phyloP scores from a whole-genome alignment of 768 basidiomycete species.

The Podaxis sp. region DNA sequence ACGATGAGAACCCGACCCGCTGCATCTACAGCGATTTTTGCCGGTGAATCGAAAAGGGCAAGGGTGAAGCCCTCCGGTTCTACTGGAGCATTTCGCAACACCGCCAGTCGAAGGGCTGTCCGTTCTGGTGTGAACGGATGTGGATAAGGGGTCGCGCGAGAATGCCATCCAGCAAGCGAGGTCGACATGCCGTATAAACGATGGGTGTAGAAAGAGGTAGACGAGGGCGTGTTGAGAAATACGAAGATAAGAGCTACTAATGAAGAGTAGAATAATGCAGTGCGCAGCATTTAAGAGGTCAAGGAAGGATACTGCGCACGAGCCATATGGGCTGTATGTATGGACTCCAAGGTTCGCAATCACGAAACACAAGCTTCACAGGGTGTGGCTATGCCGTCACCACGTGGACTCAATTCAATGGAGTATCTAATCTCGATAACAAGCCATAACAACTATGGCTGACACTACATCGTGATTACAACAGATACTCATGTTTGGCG shows the following conservation, averaged over 20 bases:
- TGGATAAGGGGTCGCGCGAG: conserved; percentile 26
- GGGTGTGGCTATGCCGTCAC: not conserved
- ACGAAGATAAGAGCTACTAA: not conserved
- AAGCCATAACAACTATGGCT: no score
- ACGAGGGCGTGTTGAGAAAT: not conserved
- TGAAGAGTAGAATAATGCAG: not conserved
- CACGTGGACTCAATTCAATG: no score
- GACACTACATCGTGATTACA: no score
- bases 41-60: conserved; percentile 27
- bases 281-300: not conserved
- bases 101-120: conserved; percentile 26
- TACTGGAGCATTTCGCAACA: conserved; percentile 31
- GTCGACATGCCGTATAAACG: conserved; percentile 17
- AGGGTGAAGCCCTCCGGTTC: conserved; percentile 35
- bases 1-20: conserved; percentile 28
- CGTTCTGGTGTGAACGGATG: conserved; percentile 25
- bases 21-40: conserved; percentile 27
- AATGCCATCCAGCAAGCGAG: conserved; percentile 27
- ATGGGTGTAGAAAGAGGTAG: not conserved
- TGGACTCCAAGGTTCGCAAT: not conserved
- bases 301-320: not conserved
- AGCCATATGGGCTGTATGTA: conserved; percentile 1
- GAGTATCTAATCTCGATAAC: no score
- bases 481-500: no score
- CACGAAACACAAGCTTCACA: not conserved